Evolutionary conservation across 2,329 filamentous ascomycete genomes (phyloP), one percentile per base, ranked within the genome.

Genomic region (Fusarium sublunatum): DNA sequence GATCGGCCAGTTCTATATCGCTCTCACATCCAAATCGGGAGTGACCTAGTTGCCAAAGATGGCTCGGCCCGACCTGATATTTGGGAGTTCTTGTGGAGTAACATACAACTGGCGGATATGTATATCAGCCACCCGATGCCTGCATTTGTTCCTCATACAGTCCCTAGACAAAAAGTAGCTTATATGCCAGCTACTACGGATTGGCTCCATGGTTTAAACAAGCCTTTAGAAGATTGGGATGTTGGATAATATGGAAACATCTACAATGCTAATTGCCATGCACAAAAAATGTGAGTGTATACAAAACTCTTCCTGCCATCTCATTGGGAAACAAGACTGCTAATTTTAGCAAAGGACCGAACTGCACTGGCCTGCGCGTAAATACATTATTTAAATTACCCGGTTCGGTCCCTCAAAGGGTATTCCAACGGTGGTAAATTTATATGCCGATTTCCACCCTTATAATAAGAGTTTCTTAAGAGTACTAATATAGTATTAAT

Each of bases 361-460:
- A 12, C 76, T 89, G 31, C 77, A 79, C 42, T 88, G 82, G 75
- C 85, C 87, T 5, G 76, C 79, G 7, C 83, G 80, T 63, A 84
- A 88, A 71, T 94, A 92, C 74, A 91, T 94, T 65, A 83, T 89
- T 6, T 91, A 95, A 73, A 86, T 94, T 26, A 90, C 91, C 2
- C 88, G 91, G 12, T 94, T 94, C 72, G 91, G 94, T 67, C 91
- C 91, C 0, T 87, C 90, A 40, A 94, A 94, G 77, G 91, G 91
- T 9, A 92, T 94, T 41, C 86, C 89, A 0, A 89, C 91, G 45
- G 89, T 92, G 6, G 83, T 94, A 53, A 86, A 90, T 60, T 85
- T 89, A 1, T 95, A 93, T 64, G 88, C 88, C 39, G 86, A 89
- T 69, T 89, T 94, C 72, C 85, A 88, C 42, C 82, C n/a, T n/a